Evolutionary conservation across 2,329 filamentous ascomycete genomes (phyloP), one percentile per base, ranked within the genome.

Genomic region (Fusarium brevicatenulatum): DNA sequence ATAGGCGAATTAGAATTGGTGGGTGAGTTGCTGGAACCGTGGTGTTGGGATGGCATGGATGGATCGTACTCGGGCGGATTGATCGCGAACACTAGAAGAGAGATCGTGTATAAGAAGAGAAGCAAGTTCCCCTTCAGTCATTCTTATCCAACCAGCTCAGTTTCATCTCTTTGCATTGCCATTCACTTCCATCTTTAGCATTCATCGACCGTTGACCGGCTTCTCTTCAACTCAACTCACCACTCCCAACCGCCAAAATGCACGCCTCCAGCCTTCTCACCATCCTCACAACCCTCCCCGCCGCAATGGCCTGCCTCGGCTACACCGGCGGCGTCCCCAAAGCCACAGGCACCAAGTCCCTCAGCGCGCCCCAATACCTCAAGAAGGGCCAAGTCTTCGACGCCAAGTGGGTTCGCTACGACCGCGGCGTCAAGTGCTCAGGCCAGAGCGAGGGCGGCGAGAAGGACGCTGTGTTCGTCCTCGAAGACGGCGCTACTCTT

Each of bases 401-500:
- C 23, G 80, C 78, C 46, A 75, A 74, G 8, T 81, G 79, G 79
- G 78, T 77, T 50, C 78, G 78, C 59, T 85, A 82, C 65, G 83
- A 84, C 70, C 83, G 82, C 63, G 82, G 83, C 23, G 79, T 80
- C 43, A 79, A 78, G 54, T 87, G 85, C 79, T 81, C 72, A 30
- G 83, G 77, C 8, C 78, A 87, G 74, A 72, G 71, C 13, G 85
- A 87, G 76, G 85, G 85, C 56, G 80, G 70, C 23, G 63, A 62
- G n/a, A 64, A 63, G 6, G 76, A 86, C 42, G 82, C 83, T 7
- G 83, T 85, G 59, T 85, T 85, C 70, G 75, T 83, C 50, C 80
- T 85, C 32, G 77, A 81, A 42, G 71, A 81, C 1, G 84, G 85
- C 5, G 85, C 83, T 12, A 85, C 80, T 5, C 79, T 86, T 39